These are phyloP conservation scores for Toxoplasma gondii DNA, from an alignment of 169 alveolate species.

Conservation along the genomic window DNA sequence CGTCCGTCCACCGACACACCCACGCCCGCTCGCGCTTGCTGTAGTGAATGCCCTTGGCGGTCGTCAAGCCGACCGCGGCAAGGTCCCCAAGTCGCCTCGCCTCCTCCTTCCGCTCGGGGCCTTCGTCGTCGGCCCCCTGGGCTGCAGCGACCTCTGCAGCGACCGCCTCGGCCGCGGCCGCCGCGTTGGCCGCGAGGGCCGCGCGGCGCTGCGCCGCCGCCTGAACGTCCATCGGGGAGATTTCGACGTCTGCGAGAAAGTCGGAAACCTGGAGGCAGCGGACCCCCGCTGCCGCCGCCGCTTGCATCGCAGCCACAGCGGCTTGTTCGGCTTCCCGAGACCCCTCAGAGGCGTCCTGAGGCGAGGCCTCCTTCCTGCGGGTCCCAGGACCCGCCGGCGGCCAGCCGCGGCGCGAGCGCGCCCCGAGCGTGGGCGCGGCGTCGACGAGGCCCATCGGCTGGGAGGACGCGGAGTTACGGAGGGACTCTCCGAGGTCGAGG, in stretches of 20 bases:
- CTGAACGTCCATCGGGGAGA: background rate
- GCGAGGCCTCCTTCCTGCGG: background rate
- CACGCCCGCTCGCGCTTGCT: conserved; percentile 57
- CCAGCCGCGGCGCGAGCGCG: background rate
- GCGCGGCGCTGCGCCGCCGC: conserved; percentile 20
- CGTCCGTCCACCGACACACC: conserved; percentile 58
- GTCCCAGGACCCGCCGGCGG: background rate
- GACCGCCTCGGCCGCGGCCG: background rate
- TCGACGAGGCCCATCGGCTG: background rate
- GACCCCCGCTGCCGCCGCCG: background rate
- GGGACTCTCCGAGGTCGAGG: background rate
- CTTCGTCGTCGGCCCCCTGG: background rate
- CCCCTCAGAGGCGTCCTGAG: background rate
- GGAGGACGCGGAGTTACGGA: background rate
- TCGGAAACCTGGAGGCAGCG: background rate
- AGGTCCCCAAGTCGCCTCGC: background rate
- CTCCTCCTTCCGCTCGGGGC: background rate
- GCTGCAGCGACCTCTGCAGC: background rate
- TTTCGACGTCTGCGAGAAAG: conserved; percentile 26
- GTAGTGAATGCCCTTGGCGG: conserved; percentile 48
- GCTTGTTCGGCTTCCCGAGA: background rate
- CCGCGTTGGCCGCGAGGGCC: background rate
- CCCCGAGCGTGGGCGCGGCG: background rate
- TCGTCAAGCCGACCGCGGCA: background rate
- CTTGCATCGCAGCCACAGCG: background rate